Conservation (phyloP, 805 yeast genomes). For the Lipomyces oligophaga region DNA sequence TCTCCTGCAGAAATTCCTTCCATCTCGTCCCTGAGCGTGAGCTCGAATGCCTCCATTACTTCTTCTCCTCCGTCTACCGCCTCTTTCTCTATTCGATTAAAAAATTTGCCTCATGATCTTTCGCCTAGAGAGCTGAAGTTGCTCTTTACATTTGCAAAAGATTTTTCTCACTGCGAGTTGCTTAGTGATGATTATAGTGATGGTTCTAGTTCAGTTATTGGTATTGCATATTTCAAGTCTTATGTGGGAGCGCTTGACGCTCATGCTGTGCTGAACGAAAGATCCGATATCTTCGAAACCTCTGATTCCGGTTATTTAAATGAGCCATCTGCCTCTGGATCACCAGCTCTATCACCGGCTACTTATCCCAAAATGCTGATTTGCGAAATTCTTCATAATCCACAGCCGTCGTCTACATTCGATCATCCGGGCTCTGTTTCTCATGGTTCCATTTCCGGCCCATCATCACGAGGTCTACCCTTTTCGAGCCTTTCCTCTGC, state of each 20-base stretch:
- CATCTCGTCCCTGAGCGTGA: background rate
- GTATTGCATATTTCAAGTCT: conserved; percentile 35
- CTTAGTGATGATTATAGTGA: conserved; percentile 29
- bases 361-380: conserved; percentile 5
- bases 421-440: conserved; percentile 5
- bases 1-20: conserved; percentile 22
- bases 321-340: conserved; percentile 5
- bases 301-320: conserved; percentile 3
- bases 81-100: conserved; percentile 31
- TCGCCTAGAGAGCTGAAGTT: conserved; percentile 40
- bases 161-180: conserved; percentile 37
- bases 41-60: conserved; percentile 4
- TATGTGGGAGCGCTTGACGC: conserved; percentile 35
- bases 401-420: conserved; percentile 2
- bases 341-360: conserved; percentile 19
- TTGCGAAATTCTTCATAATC: conserved; percentile 16
- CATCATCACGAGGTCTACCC: conserved; percentile 1
- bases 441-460: conserved; percentile 7
- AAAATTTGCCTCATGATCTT: conserved; percentile 40
- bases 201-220: conserved; percentile 31
- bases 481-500: background rate
- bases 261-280: conserved; percentile 32
- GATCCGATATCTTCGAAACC: conserved; percentile 31
- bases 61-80: conserved; percentile 14
- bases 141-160: conserved; percentile 42